phyloP scores from a whole-genome alignment of 1,284 basidiomycete species.

The Cystobasidium pallidum region DNA sequence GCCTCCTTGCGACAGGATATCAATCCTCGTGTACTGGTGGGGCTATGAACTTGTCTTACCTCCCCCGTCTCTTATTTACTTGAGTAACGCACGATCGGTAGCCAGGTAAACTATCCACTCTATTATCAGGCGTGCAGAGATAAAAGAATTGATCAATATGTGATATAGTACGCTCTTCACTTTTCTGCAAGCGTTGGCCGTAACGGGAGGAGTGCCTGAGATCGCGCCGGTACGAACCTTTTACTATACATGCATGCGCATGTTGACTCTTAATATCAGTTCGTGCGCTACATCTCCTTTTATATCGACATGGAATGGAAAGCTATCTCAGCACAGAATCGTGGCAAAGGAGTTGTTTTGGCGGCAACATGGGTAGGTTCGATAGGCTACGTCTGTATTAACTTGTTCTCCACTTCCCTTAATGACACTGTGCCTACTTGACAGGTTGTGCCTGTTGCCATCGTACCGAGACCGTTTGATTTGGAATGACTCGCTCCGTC shows the following conservation, averaged over 20 bases:
- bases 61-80: slow-evolving; percentile 40
- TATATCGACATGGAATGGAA: slow-evolving; percentile 52
- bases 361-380: slow-evolving; percentile 52
- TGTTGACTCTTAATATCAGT: slow-evolving; percentile 12
- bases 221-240: slow-evolving; percentile 47
- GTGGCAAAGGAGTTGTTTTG: slow-evolving; percentile 51
- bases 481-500: neutral
- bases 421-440: neutral
- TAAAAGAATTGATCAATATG: neutral
- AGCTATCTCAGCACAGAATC: slow-evolving; percentile 49
- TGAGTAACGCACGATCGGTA: slow-evolving; percentile 45
- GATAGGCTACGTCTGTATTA: neutral
- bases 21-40: slow-evolving; percentile 50
- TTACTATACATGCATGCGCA: neutral
- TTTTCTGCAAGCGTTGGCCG: slow-evolving; percentile 49
- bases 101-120: slow-evolving; percentile 11
- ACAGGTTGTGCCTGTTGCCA: slow-evolving; percentile 40
- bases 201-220: slow-evolving; percentile 50
- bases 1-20: slow-evolving; percentile 44
- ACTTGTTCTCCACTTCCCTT: neutral
- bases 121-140: neutral
- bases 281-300: slow-evolving; percentile 48
- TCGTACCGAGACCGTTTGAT: slow-evolving; percentile 39
- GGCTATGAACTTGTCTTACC: slow-evolving; percentile 52
- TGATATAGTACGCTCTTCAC: slow-evolving; percentile 45